These are phyloP conservation scores for Dionaea muscipula DNA, from an alignment of 179 eudicot genomes.

Conservation along the genomic window DNA sequence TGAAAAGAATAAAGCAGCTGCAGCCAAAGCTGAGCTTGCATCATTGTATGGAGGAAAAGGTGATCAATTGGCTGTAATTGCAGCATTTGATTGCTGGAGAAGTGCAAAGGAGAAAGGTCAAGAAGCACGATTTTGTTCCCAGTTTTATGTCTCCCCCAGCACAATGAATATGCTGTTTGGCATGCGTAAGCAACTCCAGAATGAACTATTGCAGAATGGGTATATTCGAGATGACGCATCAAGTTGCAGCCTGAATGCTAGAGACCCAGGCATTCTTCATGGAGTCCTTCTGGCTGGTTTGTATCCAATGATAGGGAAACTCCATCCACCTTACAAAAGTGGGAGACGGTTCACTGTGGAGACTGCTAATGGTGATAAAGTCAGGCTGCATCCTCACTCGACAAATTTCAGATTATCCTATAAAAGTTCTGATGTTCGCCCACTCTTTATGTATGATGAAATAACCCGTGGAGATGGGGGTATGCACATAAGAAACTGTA, in stretches of 20 bases:
- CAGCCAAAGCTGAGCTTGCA: conserved; percentile 66
- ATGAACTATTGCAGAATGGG: conserved; percentile 47
- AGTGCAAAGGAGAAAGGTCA: conserved; percentile 50
- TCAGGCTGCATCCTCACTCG: conserved; percentile 47
- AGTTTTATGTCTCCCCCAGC: conserved; percentile 49
- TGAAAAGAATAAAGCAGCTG: conserved; percentile 54
- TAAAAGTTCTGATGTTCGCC: conserved; percentile 15
- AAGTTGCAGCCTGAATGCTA: conserved; percentile 47
- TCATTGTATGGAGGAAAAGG: conserved; percentile 68
- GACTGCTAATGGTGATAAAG: conserved; percentile 52
- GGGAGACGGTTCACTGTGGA: conserved; percentile 36
- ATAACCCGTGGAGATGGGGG: conserved; percentile 74
- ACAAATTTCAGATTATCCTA: conserved; percentile 23
- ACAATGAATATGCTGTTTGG: conserved; percentile 66
- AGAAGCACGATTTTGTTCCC: conserved; percentile 59
- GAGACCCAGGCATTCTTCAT: conserved; percentile 57
- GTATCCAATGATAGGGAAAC: conserved; percentile 82
- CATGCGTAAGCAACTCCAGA: conserved; percentile 67
- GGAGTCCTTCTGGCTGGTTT: conserved; percentile 76
- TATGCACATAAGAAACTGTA: conserved; percentile 43
- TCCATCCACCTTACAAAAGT: conserved; percentile 22
- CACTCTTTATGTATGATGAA: conserved; percentile 65
- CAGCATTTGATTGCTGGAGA: conserved; percentile 93
- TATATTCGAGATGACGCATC: conserved; percentile 52
- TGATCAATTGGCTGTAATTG: conserved; percentile 80